Evolutionary conservation across 805 yeast genomes (phyloP).

Genomic region (Nakazawaea siamensis): DNA sequence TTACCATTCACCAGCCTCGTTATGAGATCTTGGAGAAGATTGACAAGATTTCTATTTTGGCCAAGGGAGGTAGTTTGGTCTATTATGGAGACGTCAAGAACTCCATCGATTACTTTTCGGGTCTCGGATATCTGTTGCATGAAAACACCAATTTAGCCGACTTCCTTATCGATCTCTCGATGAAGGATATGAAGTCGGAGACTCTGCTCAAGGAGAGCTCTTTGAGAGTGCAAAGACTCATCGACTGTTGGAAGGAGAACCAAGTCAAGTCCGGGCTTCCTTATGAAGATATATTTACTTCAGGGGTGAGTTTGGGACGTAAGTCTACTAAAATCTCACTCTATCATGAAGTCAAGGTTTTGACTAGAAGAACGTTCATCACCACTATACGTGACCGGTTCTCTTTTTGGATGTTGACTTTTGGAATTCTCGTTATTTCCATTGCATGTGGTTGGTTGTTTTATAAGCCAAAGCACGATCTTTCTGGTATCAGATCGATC

Average conservation of each 20-base stretch:
- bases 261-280: neutral
- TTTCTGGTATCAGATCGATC: constrained; percentile 55
- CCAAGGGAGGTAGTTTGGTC: constrained; percentile 43
- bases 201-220: constrained; percentile 19
- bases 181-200: constrained; percentile 24
- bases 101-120: constrained; percentile 10
- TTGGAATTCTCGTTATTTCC: constrained; percentile 33
- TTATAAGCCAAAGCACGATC: constrained; percentile 42
- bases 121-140: constrained; percentile 8
- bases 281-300: neutral
- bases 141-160: constrained; percentile 19
- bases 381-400: constrained; percentile 25
- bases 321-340: neutral
- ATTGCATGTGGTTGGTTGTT: constrained; percentile 60
- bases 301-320: neutral
- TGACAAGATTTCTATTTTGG: constrained; percentile 53
- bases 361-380: constrained; percentile 27
- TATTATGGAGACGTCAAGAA: constrained; percentile 10
- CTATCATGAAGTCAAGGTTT: constrained; percentile 14
- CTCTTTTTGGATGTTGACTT: constrained; percentile 24
- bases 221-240: constrained; percentile 20
- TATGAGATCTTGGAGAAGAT: constrained; percentile 55
- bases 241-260: constrained; percentile 19
- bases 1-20: constrained; percentile 73
- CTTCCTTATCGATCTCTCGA: constrained; percentile 28